Conservation (phyloP, 2,329 filamentous ascomycete genomes). For the Claviceps africana region DNA sequence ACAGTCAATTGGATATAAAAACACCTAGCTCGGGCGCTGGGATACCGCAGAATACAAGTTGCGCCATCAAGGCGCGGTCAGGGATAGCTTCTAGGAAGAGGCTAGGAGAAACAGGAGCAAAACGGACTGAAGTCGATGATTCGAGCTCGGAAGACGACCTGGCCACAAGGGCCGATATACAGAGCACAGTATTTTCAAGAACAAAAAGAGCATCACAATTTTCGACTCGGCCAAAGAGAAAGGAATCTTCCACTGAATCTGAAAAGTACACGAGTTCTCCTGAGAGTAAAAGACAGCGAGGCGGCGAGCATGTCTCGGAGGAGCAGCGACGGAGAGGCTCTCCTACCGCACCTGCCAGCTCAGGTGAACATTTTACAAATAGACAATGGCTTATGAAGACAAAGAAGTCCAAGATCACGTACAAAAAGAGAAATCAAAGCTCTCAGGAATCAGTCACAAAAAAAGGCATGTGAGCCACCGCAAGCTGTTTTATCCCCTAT, state of each 20-base stretch:
- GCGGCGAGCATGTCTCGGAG: background rate
- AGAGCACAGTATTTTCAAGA: constrained; percentile 17
- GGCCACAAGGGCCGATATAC: constrained; percentile 18
- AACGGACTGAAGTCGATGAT: constrained; percentile 6
- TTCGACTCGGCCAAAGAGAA: constrained; percentile 2
- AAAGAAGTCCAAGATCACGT: constrained; percentile 12
- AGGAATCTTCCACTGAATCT: background rate
- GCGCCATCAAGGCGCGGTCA: background rate
- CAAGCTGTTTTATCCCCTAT: background rate
- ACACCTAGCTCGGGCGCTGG: constrained; percentile 1
- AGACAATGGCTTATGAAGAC: constrained; percentile 13
- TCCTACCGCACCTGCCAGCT: constrained; percentile 5
- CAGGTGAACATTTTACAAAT: constrained; percentile 12
- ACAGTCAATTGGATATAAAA: background rate
- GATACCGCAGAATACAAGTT: background rate
- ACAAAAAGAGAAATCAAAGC: constrained; percentile 10
- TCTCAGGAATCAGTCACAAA: constrained; percentile 12
- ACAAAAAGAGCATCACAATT: constrained; percentile 1
- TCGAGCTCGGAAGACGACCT: constrained; percentile 14
- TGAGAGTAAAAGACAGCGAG: constrained; percentile 5
- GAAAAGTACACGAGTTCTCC: background rate
- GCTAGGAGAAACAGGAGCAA: background rate
- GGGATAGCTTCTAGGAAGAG: background rate
- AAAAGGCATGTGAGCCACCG: background rate
- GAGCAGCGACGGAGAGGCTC: background rate